These are phyloP conservation scores for Chlorophyllum brunneum DNA, from an alignment of 768 basidiomycete species.

Conservation along the genomic window DNA sequence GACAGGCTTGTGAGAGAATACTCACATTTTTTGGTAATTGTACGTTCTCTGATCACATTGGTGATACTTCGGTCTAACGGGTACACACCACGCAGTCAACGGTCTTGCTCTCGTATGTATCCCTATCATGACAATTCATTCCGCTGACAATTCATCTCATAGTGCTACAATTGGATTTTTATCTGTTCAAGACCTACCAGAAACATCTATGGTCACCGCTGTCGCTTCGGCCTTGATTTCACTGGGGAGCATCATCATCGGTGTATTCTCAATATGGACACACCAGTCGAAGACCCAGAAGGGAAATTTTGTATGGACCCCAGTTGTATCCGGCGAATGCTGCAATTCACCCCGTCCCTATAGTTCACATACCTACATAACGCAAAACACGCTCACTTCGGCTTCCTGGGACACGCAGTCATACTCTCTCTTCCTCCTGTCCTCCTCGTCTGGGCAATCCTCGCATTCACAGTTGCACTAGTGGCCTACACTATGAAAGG, in stretches of 20 bases:
- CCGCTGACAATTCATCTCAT: too few species aligned
- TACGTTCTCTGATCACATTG: constrained; percentile 24
- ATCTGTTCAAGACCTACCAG: constrained; percentile 37
- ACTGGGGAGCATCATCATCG: constrained; percentile 51
- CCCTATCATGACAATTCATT: too few species aligned
- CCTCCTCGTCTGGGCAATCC: constrained; percentile 52
- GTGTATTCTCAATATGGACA: constrained; percentile 54
- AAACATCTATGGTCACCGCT: constrained; percentile 32
- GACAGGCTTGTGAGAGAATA: constrained; percentile 50
- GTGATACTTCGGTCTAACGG: not conserved
- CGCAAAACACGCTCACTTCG: constrained; percentile 39
- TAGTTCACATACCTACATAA: constrained; percentile 56
- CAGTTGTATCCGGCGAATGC: not conserved
- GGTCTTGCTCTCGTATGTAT: constrained; percentile 47
- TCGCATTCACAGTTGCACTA: constrained; percentile 43
- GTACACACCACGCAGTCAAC: constrained; percentile 34
- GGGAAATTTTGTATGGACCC: constrained; percentile 35
- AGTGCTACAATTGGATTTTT: constrained; percentile 51
- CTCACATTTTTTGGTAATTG: constrained; percentile 53
- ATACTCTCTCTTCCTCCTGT: constrained; percentile 50
- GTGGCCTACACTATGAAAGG: constrained; percentile 41
- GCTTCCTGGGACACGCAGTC: constrained; percentile 46
- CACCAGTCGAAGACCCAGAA: constrained; percentile 46
- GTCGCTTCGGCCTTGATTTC: constrained; percentile 46
- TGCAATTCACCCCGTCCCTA: not conserved